A percentile compares a stretch with the other conserved stretches of the same genome.
These are phyloP conservation scores for Crithidia bombi DNA, from an alignment of 208 protist species.

Conservation along the genomic window DNA sequence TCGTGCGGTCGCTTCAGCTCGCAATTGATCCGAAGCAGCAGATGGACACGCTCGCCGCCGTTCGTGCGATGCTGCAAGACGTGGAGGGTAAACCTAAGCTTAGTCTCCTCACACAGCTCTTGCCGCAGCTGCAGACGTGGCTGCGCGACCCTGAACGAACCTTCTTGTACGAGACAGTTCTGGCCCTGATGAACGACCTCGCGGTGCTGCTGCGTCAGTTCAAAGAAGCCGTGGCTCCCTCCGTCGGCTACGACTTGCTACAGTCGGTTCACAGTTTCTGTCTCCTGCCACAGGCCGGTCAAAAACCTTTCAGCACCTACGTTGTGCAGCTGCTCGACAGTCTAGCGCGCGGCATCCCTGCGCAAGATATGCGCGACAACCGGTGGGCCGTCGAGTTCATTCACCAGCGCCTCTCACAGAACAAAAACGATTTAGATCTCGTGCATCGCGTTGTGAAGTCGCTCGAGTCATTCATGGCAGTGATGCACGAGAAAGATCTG, in stretches of 20 bases:
- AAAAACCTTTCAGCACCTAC: slow-evolving; percentile 81
- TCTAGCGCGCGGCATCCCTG: slow-evolving; percentile 72
- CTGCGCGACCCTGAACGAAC: slow-evolving; percentile 71
- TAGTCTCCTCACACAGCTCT: slow-evolving; percentile 75
- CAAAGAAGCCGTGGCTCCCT: slow-evolving; percentile 67
- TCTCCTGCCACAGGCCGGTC: slow-evolving; percentile 76
- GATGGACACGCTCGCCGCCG: slow-evolving; percentile 65
- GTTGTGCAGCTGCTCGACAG: slow-evolving; percentile 88
- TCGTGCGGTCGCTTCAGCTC: slow-evolving; percentile 84
- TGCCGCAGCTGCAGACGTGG: slow-evolving; percentile 84
- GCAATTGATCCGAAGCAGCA: slow-evolving; percentile 78
- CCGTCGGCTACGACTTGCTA: slow-evolving; percentile 71
- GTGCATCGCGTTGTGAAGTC: slow-evolving; percentile 85
- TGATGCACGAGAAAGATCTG: slow-evolving; percentile 89
- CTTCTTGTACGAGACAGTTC: slow-evolving; percentile 74
- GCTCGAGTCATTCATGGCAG: slow-evolving; percentile 82
- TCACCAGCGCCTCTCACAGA: slow-evolving; percentile 88
- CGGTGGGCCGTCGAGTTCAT: slow-evolving; percentile 92
- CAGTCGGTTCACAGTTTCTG: slow-evolving; percentile 81
- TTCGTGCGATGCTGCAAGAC: slow-evolving; percentile 70
- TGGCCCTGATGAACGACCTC: slow-evolving; percentile 86
- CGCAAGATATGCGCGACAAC: slow-evolving; percentile 89
- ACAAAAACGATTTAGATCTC: slow-evolving; percentile 83
- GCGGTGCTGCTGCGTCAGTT: slow-evolving; percentile 74
- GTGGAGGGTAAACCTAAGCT: slow-evolving; percentile 73